These are phyloP conservation scores for Astrocystis sublimbata DNA, from an alignment of 495 filamentous ascomycete genomes.

Conservation along the genomic window DNA sequence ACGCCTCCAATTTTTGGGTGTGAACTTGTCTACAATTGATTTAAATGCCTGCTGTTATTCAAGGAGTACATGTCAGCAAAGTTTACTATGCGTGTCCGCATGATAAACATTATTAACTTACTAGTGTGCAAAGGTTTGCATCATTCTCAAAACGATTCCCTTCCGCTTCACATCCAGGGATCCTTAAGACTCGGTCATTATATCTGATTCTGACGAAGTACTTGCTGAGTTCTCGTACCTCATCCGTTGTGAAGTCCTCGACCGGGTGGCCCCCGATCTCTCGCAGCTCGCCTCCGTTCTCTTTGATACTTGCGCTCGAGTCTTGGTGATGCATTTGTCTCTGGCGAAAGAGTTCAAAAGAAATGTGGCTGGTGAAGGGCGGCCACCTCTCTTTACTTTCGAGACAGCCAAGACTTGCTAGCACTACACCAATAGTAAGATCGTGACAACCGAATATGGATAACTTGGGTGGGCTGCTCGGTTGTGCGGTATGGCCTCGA, in stretches of 20 bases:
- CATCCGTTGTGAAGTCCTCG: conserved; percentile 38
- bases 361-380: conserved; percentile 73
- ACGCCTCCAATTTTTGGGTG: conserved; percentile 66
- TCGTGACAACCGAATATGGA: conserved; percentile 74
- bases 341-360: conserved; percentile 68
- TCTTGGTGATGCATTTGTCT: conserved; percentile 6
- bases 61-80: conserved; percentile 6
- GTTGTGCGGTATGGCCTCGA: conserved; percentile 6
- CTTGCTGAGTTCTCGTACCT: conserved; percentile 50
- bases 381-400: conserved; percentile 56
- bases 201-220: conserved; percentile 77
- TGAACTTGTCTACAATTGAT: conserved; percentile 71
- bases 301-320: conserved; percentile 10
- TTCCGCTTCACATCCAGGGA: conserved; percentile 67
- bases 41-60: conserved; percentile 68
- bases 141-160: conserved; percentile 78
- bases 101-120: conserved; percentile 32
- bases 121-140: conserved; percentile 73
- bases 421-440: conserved; percentile 73
- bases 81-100: conserved; percentile 5
- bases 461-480: conserved; percentile 10
- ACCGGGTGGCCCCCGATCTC: conserved; percentile 44
- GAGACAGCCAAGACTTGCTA: conserved; percentile 69
- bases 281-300: conserved; percentile 19
- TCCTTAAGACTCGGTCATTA: conserved; percentile 68